phyloP scores from a whole-genome alignment of 2,329 filamentous ascomycete genomes.

The Bipolaris zeicola region DNA sequence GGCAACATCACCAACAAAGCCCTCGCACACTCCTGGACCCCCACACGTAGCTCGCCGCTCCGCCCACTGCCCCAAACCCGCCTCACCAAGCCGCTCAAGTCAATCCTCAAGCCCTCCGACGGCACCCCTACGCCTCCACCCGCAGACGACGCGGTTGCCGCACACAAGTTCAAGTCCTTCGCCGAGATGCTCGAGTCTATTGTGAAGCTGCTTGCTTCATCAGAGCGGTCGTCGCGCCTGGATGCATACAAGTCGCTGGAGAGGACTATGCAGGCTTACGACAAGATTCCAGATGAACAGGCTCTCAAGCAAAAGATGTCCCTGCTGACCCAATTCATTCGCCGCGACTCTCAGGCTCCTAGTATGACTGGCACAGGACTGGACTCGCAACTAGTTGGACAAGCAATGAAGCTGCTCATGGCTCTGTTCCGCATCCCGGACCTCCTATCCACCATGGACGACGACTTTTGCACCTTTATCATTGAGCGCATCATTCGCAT shows the following conservation, averaged over 20 bases:
- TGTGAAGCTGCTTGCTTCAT: conserved; percentile 77
- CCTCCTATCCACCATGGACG: conserved; percentile 71
- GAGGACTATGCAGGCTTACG: conserved; percentile 77
- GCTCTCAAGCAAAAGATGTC: conserved; percentile 71
- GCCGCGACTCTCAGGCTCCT: conserved; percentile 74
- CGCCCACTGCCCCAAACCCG: conserved; percentile 56
- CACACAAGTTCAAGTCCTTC: conserved; percentile 64
- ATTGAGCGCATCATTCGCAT: conserved; percentile 79
- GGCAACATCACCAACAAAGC: conserved; percentile 58
- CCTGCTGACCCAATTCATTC: conserved; percentile 79
- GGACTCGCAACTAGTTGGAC: conserved; percentile 74
- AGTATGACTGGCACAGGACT: conserved; percentile 58
- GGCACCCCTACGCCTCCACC: conserved; percentile 44
- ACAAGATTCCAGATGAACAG: conserved; percentile 67
- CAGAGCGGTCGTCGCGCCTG: conserved; percentile 72
- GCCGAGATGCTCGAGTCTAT: conserved; percentile 84
- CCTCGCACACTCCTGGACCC: conserved; percentile 34
- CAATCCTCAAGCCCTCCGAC: conserved; percentile 78
- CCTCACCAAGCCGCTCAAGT: conserved; percentile 65
- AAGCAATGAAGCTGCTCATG: conserved; percentile 77
- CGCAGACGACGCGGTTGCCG: conserved; percentile 48
- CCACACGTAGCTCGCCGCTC: conserved; percentile 50
- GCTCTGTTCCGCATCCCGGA: conserved; percentile 76
- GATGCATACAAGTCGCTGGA: conserved; percentile 87
- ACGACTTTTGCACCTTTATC: conserved; percentile 80